phyloP scores from a whole-genome alignment of 148 eudicot genomes.

The Cornus kousa region DNA sequence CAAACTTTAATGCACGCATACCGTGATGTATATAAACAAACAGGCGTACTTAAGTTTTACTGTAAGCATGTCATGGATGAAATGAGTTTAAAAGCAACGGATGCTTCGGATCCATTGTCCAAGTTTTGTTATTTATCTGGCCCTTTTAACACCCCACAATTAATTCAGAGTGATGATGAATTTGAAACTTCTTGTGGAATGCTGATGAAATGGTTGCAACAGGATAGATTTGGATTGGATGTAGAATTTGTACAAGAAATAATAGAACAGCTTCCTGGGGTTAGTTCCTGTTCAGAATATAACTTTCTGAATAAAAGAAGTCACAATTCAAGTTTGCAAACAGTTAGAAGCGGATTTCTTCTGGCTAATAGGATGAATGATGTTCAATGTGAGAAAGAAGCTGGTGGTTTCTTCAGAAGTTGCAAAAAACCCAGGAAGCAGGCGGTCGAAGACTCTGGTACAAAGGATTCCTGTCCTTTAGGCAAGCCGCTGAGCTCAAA shows the following conservation, averaged over 20 bases:
- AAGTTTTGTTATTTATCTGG: constrained; percentile 32
- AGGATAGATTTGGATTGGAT: constrained; percentile 55
- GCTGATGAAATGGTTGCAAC: constrained; percentile 40
- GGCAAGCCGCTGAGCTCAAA: constrained; percentile 40
- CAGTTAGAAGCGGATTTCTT: constrained; percentile 49
- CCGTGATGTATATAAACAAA: constrained; percentile 29
- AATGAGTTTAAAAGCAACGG: constrained; percentile 2
- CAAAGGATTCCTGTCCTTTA: constrained; percentile 29
- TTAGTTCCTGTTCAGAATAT: constrained; percentile 35
- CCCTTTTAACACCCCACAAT: constrained; percentile 27
- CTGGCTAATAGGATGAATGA: constrained; percentile 26
- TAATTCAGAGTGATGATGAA: constrained; percentile 24
- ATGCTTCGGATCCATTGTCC: constrained; percentile 32
- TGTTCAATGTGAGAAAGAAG: constrained; percentile 1
- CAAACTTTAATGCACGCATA: constrained; percentile 32
- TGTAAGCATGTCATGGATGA: constrained; percentile 34
- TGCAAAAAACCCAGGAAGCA: constrained; percentile 21
- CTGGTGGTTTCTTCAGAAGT: constrained; percentile 15
- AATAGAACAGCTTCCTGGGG: constrained; percentile 49
- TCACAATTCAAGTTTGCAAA: constrained; percentile 28
- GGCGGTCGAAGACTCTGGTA: constrained; percentile 16
- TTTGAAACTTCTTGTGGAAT: constrained; percentile 21
- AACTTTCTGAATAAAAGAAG: constrained; percentile 33
- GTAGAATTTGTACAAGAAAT: constrained; percentile 52
- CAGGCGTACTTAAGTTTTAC: constrained; percentile 24